Evolutionary conservation across 371 early-diverging fungal species (phyloP).

Genomic region (Lichtheimia corymbifera): DNA sequence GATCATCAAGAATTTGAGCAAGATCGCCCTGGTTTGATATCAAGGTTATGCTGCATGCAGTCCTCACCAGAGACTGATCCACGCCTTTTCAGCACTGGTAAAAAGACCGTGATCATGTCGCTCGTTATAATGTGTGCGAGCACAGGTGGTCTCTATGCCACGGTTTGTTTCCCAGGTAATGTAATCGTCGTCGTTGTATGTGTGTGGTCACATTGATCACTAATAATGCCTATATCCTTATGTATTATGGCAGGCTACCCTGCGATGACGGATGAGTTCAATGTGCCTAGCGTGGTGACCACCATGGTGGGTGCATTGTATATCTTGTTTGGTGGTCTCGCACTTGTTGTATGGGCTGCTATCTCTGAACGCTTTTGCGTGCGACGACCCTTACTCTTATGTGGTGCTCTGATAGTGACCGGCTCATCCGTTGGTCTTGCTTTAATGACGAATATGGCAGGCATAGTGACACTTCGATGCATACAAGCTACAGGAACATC

Average conservation of each 20-base stretch:
- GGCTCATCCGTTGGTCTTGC: conserved; percentile 66
- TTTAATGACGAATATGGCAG: conserved; percentile 54
- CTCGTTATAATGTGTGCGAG: conserved; percentile 21
- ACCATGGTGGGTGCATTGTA: conserved; percentile 58
- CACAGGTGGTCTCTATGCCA: conserved; percentile 24
- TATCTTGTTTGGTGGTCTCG: conserved; percentile 55
- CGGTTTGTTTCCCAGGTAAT: conserved; percentile 29
- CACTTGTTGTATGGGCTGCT: conserved; percentile 61
- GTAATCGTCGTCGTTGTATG: neutral
- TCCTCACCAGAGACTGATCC: conserved; percentile 29
- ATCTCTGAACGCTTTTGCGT: conserved; percentile 57
- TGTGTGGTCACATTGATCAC: neutral
- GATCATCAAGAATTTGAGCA: no score
- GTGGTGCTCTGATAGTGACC: conserved; percentile 56
- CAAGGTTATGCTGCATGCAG: neutral
- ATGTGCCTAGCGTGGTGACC: conserved; percentile 49
- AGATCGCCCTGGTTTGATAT: no score
- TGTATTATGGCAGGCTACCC: conserved; percentile 34
- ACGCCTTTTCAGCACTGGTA: conserved; percentile 12
- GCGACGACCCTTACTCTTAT: conserved; percentile 56
- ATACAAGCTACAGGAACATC: conserved; percentile 71
- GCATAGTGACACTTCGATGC: conserved; percentile 63
- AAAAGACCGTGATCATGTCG: conserved; percentile 19
- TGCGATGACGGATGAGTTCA: conserved; percentile 33
- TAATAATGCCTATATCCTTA: neutral